A percentile compares a stretch with the other conserved stretches of the same genome.
phyloP scores from a whole-genome alignment of 2,329 filamentous ascomycete genomes.

The Septoria petroselini region DNA sequence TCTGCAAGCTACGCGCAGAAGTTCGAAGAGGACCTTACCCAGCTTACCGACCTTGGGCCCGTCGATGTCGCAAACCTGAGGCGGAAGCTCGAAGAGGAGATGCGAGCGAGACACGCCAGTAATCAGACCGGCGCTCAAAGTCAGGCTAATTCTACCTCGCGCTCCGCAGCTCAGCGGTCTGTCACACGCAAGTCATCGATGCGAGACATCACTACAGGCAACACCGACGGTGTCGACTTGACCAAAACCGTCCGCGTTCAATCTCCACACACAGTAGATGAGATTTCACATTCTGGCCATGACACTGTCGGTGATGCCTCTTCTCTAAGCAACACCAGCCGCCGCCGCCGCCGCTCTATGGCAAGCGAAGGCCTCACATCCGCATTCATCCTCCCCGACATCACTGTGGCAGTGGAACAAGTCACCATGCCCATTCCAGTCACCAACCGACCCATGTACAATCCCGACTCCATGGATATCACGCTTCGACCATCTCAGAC shows the following conservation, averaged over 20 bases:
- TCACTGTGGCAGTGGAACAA: conserved; percentile 47
- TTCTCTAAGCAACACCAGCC: conserved; percentile 49
- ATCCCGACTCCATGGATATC: conserved; percentile 52
- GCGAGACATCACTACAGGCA: conserved; percentile 47
- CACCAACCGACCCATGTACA: conserved; percentile 30
- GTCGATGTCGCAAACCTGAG: conserved; percentile 54
- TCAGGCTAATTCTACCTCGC: conserved; percentile 41
- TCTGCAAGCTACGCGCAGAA: conserved; percentile 11
- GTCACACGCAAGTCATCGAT: conserved; percentile 55
- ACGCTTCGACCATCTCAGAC: conserved; percentile 62
- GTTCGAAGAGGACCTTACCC: conserved; percentile 45
- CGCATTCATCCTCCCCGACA: conserved; percentile 62
- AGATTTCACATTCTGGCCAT: conserved; percentile 31
- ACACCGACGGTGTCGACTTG: conserved; percentile 36
- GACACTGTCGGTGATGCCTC: conserved; percentile 42
- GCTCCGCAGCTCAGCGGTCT: conserved; percentile 41
- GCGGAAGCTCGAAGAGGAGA: conserved; percentile 55
- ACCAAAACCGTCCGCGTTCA: conserved; percentile 39
- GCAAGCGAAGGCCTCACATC: conserved; percentile 55
- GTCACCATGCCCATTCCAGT: conserved; percentile 33
- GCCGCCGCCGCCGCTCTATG: conserved; percentile 47
- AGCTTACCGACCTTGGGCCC: conserved; percentile 55
- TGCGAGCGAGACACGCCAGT: conserved; percentile 9
- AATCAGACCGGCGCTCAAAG: conserved; percentile 4
- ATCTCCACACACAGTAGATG: conserved; percentile 37